Percentiles rank a stretch among this genome's conserved stretches.
phyloP scores from a whole-genome alignment of 495 filamentous ascomycete genomes.

The Aspergillus haitiensis region DNA sequence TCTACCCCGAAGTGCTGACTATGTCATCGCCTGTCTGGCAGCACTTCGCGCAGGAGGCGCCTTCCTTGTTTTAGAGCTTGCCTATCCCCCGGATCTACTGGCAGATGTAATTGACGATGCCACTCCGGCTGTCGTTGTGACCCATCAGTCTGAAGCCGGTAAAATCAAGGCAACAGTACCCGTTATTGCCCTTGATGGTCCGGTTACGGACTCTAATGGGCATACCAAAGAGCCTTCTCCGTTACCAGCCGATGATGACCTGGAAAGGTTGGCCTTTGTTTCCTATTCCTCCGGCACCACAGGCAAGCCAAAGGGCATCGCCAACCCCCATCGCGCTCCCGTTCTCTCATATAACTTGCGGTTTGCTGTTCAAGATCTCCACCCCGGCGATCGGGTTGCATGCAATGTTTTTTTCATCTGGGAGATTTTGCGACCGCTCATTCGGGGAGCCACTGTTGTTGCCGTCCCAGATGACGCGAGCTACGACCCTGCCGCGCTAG shows the following conservation, averaged over 20 bases:
- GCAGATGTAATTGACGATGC: constrained; percentile 68
- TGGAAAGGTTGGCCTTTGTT: constrained; percentile 65
- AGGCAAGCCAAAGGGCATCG: constrained; percentile 68
- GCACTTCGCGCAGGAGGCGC: constrained; percentile 66
- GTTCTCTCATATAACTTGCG: constrained; percentile 65
- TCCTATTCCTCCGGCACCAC: constrained; percentile 68
- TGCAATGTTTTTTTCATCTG: constrained; percentile 77
- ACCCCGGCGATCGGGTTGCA: constrained; percentile 64
- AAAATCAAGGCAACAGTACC: constrained; percentile 58
- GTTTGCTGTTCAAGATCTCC: constrained; percentile 60
- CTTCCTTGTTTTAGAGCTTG: constrained; percentile 69
- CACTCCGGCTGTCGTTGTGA: constrained; percentile 60
- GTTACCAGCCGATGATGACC: constrained; percentile 56
- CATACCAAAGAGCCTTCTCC: constrained; percentile 38
- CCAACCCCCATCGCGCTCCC: constrained; percentile 64
- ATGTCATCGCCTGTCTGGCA: constrained; percentile 68
- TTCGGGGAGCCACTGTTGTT: constrained; percentile 67
- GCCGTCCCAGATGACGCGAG: constrained; percentile 66
- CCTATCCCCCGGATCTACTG: constrained; percentile 63
- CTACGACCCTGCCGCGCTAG: constrained; percentile 65
- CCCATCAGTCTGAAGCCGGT: constrained; percentile 51
- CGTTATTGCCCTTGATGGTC: constrained; percentile 56
- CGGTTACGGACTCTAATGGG: constrained; percentile 38
- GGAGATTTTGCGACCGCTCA: constrained; percentile 69
- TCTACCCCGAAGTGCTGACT: constrained; percentile 64